Evolutionary conservation across 305 asterid genomes (phyloP).

Genomic region (Ajuga reptans): DNA sequence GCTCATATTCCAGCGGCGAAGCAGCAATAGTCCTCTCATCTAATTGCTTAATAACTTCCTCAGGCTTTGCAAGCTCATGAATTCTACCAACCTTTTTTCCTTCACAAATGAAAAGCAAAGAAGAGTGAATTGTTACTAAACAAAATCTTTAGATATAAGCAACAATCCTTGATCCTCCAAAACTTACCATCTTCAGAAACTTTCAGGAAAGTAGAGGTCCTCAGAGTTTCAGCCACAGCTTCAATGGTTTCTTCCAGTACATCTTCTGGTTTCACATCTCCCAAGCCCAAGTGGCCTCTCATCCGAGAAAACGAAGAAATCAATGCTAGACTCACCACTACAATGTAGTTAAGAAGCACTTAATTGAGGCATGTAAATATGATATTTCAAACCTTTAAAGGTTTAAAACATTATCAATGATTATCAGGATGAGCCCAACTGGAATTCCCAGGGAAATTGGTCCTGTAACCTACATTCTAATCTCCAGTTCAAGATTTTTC

Average conservation of each 20-base stretch:
- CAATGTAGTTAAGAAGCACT: constrained; percentile 45
- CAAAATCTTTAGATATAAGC: background rate
- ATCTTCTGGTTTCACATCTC: constrained; percentile 67
- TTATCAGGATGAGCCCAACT: background rate
- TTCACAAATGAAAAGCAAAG: constrained; percentile 16
- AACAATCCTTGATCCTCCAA: background rate
- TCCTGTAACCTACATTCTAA: background rate
- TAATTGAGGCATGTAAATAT: background rate
- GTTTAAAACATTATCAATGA: background rate
- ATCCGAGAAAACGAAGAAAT: constrained; percentile 76
- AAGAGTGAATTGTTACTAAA: constrained; percentile 4
- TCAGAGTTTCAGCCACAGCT: constrained; percentile 71
- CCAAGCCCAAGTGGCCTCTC: constrained; percentile 70
- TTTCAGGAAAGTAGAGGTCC: constrained; percentile 63
- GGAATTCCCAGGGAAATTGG: background rate
- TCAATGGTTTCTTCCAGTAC: constrained; percentile 56
- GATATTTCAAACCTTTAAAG: background rate
- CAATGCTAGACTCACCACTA: constrained; percentile 81
- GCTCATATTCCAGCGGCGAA: constrained; percentile 68
- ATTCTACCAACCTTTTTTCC: constrained; percentile 76
- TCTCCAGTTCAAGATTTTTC: background rate
- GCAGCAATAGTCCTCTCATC: constrained; percentile 83
- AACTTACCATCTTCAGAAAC: constrained; percentile 82
- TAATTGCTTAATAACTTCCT: constrained; percentile 73
- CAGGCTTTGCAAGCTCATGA: constrained; percentile 63